Base-by-base conservation (phyloP, 352 stramenopile genomes). In the Saprolegnia diclina region DNA sequence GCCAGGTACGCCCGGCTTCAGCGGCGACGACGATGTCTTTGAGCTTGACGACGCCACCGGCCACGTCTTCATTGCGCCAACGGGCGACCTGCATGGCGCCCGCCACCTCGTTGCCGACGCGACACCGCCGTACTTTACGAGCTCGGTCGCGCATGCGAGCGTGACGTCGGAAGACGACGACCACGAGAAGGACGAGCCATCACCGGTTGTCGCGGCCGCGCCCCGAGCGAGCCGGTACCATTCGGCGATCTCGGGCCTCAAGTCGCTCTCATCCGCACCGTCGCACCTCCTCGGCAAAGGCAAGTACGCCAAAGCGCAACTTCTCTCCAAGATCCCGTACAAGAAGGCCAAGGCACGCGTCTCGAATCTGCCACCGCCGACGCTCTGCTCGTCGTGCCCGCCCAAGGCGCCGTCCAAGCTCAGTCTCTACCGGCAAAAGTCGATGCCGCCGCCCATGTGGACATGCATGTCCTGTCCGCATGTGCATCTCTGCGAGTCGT, bases 401-500 rank as follows among this genome's bases (percentile, higher is more conserved):
- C 52, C 52, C 11, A 59, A 59, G 35, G 52, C 52, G 24, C 52
- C 52, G 52, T 59, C 52, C 11, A 59, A 59, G 19, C 35, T 59
- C 16, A 59, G 52, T 24, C 19, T 59, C 11, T 59, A 59, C 19
- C 52, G 52, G 13, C 52, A 59, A 59, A 59, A 59, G 35, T 59
- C 52, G 35, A 10, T 7, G 24, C 35, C 52, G 19, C 16, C n/a
- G 24, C 52, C 24, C 13, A 26, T 92, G 0, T 92, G 79, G 80
- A 87, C 77, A 0, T 92, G 84, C 71, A 87, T 76, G 38, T 76
- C 84, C 10, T 92, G 84, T 54, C 67, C 80, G 9, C 79, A 88
- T 69, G 86, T 83, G 71, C 83, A 88, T 5, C 61, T 92, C 32
- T 92, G 84, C 59, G 80, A 35, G 24, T 74, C 88, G 11, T 92